Evolutionary conservation across 306 rosid species (phyloP).

Genomic region (Pueraria montana): DNA sequence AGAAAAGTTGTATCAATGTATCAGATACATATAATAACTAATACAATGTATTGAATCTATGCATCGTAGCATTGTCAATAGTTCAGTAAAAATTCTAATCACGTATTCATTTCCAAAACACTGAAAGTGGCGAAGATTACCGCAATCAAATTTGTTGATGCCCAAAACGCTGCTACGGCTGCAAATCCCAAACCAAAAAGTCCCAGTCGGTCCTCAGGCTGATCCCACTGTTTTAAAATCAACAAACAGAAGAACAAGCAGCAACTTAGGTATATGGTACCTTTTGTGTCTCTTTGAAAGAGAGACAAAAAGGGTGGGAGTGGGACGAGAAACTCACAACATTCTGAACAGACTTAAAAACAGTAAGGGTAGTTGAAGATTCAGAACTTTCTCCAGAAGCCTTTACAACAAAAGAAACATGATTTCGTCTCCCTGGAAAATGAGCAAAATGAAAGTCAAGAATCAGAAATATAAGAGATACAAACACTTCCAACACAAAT

Average conservation of each 20-base stretch:
- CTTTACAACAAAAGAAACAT: slow-evolving; percentile 59
- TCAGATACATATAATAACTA: neutral
- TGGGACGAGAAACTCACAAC: slow-evolving; percentile 62
- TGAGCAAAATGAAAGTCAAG: slow-evolving; percentile 17
- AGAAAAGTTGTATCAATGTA: neutral
- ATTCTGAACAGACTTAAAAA: slow-evolving; percentile 78
- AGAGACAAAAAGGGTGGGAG: slow-evolving; percentile 33
- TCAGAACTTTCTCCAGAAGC: slow-evolving; percentile 79
- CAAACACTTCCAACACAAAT: neutral
- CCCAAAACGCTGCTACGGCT: slow-evolving; percentile 75
- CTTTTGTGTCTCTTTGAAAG: slow-evolving; percentile 4
- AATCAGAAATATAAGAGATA: neutral
- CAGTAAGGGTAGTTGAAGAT: slow-evolving; percentile 76
- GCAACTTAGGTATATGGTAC: neutral
- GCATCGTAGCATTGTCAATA: neutral
- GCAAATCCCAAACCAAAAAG: slow-evolving; percentile 87
- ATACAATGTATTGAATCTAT: neutral
- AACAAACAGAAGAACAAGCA: slow-evolving; percentile 47
- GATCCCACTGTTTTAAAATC: slow-evolving; percentile 72
- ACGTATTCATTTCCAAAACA: neutral
- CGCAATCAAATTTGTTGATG: slow-evolving; percentile 68
- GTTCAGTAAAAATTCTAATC: neutral
- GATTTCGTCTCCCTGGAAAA: slow-evolving; percentile 60
- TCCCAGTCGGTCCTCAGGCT: slow-evolving; percentile 76
- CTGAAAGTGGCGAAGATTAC: slow-evolving; percentile 53